Evolutionary conservation across 352 stramenopile genomes (phyloP).

Genomic region (Phytophthora fragariae): DNA sequence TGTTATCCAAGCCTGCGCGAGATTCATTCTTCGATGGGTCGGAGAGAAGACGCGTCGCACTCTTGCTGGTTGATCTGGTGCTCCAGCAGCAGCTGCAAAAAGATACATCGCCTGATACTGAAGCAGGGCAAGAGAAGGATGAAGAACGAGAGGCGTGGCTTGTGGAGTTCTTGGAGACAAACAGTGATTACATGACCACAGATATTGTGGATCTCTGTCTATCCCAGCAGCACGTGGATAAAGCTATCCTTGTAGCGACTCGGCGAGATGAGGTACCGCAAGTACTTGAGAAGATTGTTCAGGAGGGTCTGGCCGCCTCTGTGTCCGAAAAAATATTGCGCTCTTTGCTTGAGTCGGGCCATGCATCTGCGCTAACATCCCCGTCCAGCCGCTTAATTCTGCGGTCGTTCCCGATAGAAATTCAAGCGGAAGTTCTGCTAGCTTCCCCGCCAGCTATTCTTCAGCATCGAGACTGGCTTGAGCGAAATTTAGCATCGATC

Average conservation of each 20-base stretch:
- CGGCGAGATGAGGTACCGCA: conserved; percentile 53
- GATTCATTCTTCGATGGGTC: conserved; percentile 43
- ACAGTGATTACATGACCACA: conserved; percentile 64
- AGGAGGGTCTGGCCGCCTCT: conserved; percentile 50
- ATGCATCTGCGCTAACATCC: conserved; percentile 48
- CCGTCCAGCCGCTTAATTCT: conserved; percentile 60
- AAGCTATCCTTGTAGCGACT: conserved; percentile 66
- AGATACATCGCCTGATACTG: conserved; percentile 22
- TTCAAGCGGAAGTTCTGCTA: conserved; percentile 68
- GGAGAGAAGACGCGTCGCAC: conserved; percentile 61
- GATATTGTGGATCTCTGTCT: conserved; percentile 77
- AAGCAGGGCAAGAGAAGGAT: conserved; percentile 28
- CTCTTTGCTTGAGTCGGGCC: conserved; percentile 50
- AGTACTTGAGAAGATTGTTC: conserved; percentile 64
- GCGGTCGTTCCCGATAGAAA: conserved; percentile 52
- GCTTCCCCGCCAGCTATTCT: conserved; percentile 54
- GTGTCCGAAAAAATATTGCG: conserved; percentile 48
- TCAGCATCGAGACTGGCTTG: conserved; percentile 77
- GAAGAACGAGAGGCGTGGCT: conserved; percentile 60
- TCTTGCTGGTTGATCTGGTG: conserved; percentile 64
- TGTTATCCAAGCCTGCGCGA: conserved; percentile 48
- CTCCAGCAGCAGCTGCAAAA: conserved; percentile 66
- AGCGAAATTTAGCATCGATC: conserved; percentile 59
- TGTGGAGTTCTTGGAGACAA: conserved; percentile 58
- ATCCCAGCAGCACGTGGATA: conserved; percentile 71